Evolutionary conservation across 192 early-diverging fungal species (phyloP).

Genomic region (Coemansia asiatica): DNA sequence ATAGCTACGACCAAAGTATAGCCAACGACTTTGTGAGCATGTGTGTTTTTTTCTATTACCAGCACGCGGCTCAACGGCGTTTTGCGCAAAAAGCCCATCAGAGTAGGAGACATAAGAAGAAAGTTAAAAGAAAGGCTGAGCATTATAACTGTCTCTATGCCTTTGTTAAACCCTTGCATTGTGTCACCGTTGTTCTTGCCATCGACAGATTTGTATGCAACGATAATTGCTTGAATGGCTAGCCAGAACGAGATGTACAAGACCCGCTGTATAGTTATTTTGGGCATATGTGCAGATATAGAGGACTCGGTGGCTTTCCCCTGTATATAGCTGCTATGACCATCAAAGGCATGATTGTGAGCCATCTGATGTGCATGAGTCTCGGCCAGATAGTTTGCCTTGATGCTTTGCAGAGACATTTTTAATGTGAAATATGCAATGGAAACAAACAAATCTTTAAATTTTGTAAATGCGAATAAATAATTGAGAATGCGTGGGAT

Average conservation of each 20-base stretch:
- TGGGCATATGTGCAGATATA: conserved; percentile 5
- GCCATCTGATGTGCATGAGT: conserved; percentile 23
- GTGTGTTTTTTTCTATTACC: conserved; percentile 76
- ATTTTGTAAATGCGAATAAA: conserved; percentile 2
- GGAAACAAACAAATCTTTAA: no score
- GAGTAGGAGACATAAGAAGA: conserved; percentile 74
- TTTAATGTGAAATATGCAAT: no score
- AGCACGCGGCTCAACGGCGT: conserved; percentile 67
- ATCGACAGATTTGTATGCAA: conserved; percentile 51
- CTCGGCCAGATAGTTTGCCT: conserved; percentile 2
- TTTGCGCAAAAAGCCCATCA: conserved; percentile 65
- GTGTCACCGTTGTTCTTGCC: conserved; percentile 48
- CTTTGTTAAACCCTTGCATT: conserved; percentile 25
- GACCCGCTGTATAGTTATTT: conserved; percentile 32
- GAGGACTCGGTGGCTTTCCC: not conserved
- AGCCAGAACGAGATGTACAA: conserved; percentile 58
- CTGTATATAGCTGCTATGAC: not conserved
- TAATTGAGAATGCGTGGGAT: no score
- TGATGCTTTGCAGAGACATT: not conserved
- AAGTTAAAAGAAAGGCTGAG: conserved; percentile 56
- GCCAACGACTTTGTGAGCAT: conserved; percentile 74
- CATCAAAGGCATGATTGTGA: conserved; percentile 37
- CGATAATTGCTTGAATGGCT: conserved; percentile 54
- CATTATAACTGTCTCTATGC: conserved; percentile 42
- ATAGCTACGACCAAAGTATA: conserved; percentile 68